These are phyloP conservation scores for Trypanosomatidae sp. DNA, from an alignment of 208 protist genomes.

Conservation along the genomic window DNA sequence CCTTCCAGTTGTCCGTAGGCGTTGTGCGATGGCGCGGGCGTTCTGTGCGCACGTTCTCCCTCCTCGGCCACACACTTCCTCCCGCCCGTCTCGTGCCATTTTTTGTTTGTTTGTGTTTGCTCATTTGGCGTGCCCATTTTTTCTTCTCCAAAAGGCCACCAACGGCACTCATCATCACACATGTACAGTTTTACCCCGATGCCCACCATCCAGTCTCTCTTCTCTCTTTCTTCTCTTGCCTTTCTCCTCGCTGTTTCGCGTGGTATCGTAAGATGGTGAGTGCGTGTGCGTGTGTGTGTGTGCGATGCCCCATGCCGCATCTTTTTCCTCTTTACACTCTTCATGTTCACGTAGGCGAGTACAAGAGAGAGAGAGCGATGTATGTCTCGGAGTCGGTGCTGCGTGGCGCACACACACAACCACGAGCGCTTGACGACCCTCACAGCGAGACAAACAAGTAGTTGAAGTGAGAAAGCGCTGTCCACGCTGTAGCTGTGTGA, in stretches of 20 bases:
- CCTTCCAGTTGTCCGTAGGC: constrained; percentile 5
- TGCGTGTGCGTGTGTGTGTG: background rate
- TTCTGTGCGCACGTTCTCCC: background rate
- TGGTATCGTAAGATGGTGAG: background rate
- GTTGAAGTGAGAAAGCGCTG: background rate
- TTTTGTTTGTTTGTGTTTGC: background rate
- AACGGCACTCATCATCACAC: too few species aligned
- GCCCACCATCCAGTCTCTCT: background rate
- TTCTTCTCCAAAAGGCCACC: background rate
- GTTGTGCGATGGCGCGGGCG: too few species aligned
- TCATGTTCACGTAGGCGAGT: background rate
- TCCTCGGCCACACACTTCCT: background rate
- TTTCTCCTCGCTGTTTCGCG: background rate
- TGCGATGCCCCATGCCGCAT: background rate
- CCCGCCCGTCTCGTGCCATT: background rate
- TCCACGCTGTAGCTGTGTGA: background rate
- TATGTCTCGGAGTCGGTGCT: background rate
- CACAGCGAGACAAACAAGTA: background rate
- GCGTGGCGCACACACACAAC: background rate
- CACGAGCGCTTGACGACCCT: background rate
- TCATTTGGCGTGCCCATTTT: background rate
- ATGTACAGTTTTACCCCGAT: background rate
- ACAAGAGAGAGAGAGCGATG: background rate
- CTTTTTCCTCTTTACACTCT: background rate
- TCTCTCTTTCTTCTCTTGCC: background rate